Conservation (phyloP, 768 basidiomycete species). For the Pleurotus citrinopileatus region DNA sequence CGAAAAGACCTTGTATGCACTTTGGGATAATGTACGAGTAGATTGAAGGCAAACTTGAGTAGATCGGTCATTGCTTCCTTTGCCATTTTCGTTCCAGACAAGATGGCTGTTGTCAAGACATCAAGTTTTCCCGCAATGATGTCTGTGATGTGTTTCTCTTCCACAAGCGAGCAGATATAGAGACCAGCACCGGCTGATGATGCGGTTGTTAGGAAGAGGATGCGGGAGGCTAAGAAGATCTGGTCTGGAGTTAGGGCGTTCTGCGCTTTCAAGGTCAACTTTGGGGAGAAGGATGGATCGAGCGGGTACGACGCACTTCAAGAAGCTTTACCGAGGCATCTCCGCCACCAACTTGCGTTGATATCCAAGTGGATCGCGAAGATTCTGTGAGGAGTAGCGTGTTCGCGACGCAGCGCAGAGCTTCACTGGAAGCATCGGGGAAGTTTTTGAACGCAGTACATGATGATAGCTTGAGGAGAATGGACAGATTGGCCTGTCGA, state of each 20-base stretch:
- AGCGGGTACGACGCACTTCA: conserved; percentile 60
- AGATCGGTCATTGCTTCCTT: conserved; percentile 79
- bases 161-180: conserved; percentile 60
- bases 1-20: conserved; percentile 36
- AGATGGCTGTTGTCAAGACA: conserved; percentile 43
- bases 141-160: conserved; percentile 62
- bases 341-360: conserved; percentile 62
- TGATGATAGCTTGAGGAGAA: conserved; percentile 47
- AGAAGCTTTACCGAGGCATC: conserved; percentile 52
- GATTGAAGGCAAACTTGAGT: conserved; percentile 82
- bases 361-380: conserved; percentile 56
- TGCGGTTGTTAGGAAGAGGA: conserved; percentile 72
- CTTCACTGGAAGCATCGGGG: conserved; percentile 61
- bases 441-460: conserved; percentile 49
- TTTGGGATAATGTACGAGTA: conserved; percentile 80
- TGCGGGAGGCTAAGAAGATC: conserved; percentile 72
- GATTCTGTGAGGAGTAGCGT: conserved; percentile 66
- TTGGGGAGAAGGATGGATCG: background rate
- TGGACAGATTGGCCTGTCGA: conserved; percentile 49
- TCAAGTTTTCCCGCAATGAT: conserved; percentile 63
- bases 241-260: conserved; percentile 60
- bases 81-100: conserved; percentile 49
- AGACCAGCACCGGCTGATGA: conserved; percentile 31
- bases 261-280: conserved; percentile 30
- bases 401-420: conserved; percentile 77